phyloP scores from a whole-genome alignment of 2,329 filamentous ascomycete species.

The Leptographium wingfieldii region DNA sequence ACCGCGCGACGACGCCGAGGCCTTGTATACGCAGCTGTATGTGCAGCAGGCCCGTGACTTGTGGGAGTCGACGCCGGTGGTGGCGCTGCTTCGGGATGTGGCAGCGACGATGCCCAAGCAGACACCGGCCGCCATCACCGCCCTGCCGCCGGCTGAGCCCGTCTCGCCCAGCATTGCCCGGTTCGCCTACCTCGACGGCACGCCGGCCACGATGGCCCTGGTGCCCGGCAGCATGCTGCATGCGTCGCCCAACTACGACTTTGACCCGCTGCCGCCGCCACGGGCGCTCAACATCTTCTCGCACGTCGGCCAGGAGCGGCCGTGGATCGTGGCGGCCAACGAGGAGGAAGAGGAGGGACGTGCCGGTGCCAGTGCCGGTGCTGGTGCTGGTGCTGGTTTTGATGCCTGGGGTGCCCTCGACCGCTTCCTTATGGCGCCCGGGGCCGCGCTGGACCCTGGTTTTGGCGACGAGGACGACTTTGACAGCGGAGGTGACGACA shows the following conservation, averaged over 20 bases:
- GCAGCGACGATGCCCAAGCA: constrained; percentile 17
- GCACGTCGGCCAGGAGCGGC: constrained; percentile 26
- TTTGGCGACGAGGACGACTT: background rate
- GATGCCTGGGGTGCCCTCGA: background rate
- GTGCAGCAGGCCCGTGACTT: constrained; percentile 64
- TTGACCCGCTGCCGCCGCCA: constrained; percentile 68
- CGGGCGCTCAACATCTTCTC: constrained; percentile 40
- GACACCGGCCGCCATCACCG: constrained; percentile 18
- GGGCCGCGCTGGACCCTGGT: background rate
- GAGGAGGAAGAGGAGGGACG: background rate
- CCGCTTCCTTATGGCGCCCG: background rate
- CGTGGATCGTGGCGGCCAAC: constrained; percentile 24
- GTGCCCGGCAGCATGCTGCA: constrained; percentile 55
- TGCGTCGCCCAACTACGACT: constrained; percentile 56
- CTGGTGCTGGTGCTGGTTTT: background rate
- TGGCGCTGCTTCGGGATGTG: constrained; percentile 55
- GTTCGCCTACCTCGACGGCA: constrained; percentile 67
- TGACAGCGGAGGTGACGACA: background rate
- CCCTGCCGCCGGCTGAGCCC: constrained; percentile 25
- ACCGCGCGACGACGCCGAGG: constrained; percentile 50
- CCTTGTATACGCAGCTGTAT: constrained; percentile 65
- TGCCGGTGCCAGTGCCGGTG: background rate
- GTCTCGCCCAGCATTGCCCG: constrained; percentile 47
- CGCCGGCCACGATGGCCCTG: constrained; percentile 54
- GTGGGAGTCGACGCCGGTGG: constrained; percentile 70